Evolutionary conservation across 2,329 filamentous ascomycete genomes (phyloP).

Genomic region (Sporothrix euskadiensis): DNA sequence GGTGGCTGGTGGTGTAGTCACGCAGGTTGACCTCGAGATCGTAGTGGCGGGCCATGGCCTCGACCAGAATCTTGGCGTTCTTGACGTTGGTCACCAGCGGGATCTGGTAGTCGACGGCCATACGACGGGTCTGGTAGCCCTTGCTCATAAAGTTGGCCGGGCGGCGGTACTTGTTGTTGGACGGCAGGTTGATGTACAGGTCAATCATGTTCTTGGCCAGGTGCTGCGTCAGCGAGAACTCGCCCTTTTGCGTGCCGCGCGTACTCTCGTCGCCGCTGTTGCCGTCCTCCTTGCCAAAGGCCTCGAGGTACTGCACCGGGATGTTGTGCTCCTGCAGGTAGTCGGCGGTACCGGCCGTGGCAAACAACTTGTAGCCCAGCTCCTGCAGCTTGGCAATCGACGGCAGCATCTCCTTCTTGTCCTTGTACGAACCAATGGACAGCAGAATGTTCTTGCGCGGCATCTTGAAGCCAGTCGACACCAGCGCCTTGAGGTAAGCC

Average conservation of each 20-base stretch:
- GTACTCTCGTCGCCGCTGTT: conserved; percentile 18
- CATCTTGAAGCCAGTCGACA: conserved; percentile 94
- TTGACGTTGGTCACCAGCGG: conserved; percentile 98
- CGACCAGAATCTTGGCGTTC: conserved; percentile 95
- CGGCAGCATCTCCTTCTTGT: conserved; percentile 95
- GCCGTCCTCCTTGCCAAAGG: conserved; percentile 73
- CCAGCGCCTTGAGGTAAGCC: conserved; percentile 92
- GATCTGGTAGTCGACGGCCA: conserved; percentile 97
- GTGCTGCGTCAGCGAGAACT: conserved; percentile 96
- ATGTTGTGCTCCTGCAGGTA: conserved; percentile 93
- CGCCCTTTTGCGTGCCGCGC: conserved; percentile 71
- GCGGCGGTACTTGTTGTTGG: conserved; percentile 93
- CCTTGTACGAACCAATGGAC: conserved; percentile 95
- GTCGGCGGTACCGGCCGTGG: conserved; percentile 93
- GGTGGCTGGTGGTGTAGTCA: conserved; percentile 90
- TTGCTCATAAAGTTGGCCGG: conserved; percentile 99
- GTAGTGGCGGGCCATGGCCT: conserved; percentile 88
- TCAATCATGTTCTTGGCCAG: conserved; percentile 97
- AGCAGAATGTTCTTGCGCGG: conserved; percentile 94
- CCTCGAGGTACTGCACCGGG: conserved; percentile 89
- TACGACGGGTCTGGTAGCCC: conserved; percentile 92
- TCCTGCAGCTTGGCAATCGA: conserved; percentile 86
- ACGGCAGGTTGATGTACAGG: conserved; percentile 98
- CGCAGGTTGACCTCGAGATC: conserved; percentile 78
- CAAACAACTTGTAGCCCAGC: conserved; percentile 93